Evolutionary conservation across 2,329 filamentous ascomycete genomes (phyloP).

Genomic region (Escovopsis sp.): DNA sequence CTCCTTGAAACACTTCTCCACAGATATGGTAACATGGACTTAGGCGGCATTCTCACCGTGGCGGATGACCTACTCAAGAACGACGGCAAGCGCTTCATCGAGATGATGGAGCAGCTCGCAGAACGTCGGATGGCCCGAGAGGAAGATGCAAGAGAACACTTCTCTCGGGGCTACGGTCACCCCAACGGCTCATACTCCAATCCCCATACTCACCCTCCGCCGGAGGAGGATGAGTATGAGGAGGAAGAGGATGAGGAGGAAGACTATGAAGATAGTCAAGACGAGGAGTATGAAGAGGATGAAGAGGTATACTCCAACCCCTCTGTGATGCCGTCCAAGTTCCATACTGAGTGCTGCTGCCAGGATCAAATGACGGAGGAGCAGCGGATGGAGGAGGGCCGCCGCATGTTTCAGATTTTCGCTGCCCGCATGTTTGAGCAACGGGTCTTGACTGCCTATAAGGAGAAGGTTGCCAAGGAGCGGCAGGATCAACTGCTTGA

Average conservation of each 20-base stretch:
- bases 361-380: conserved; percentile 96
- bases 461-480: conserved; percentile 89
- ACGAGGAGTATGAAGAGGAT: conserved; percentile 61
- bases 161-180: conserved; percentile 44
- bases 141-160: conserved; percentile 58
- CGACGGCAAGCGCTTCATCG: conserved; percentile 98
- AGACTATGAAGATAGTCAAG: conserved; percentile 47
- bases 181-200: conserved; percentile 45
- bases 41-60: conserved; percentile 95
- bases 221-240: conserved; percentile 63
- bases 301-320: conserved; percentile 53
- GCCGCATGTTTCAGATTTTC: conserved; percentile 99
- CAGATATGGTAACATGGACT: conserved; percentile 33
- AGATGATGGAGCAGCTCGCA: conserved; percentile 99
- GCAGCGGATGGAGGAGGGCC: conserved; percentile 96
- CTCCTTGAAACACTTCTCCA: conserved; percentile 28
- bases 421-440: conserved; percentile 99
- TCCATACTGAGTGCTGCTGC: conserved; percentile 30
- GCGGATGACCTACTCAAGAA: conserved; percentile 97
- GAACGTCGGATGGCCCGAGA: conserved; percentile 95
- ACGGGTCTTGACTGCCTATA: conserved; percentile 88
- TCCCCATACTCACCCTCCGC: conserved; percentile 58
- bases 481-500: conserved; percentile 82
- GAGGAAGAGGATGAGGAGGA: conserved; percentile 50
- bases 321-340: conserved; percentile 23